These are phyloP conservation scores for Rosa hybrid DNA, from an alignment of 331 rosid species.

Conservation along the genomic window DNA sequence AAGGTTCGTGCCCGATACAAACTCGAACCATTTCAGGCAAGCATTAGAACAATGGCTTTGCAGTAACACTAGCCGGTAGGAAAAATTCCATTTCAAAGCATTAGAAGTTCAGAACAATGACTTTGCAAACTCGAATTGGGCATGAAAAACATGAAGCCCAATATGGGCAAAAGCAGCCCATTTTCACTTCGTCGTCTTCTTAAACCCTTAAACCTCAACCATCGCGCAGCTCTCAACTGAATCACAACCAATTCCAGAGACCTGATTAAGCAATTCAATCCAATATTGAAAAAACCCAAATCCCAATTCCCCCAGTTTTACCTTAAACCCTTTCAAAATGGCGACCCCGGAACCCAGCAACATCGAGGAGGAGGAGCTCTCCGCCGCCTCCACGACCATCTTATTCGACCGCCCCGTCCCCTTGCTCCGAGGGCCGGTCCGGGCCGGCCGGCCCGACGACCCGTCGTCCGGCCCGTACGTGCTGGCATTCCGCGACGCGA, in stretches of 20 bases:
- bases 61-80: no score
- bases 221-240: background rate
- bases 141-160: background rate
- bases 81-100: no score
- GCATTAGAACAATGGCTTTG: no score
- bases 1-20: no score
- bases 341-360: conserved; percentile 27
- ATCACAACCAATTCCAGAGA: background rate
- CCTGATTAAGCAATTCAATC: background rate
- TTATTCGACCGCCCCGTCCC: conserved; percentile 51
- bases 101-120: no score
- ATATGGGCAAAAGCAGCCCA: background rate
- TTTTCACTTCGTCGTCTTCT: background rate
- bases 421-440: conserved; percentile 47
- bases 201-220: background rate
- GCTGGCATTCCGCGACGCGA: conserved; percentile 60
- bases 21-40: no score
- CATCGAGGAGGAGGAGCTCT: conserved; percentile 49
- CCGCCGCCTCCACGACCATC: conserved; percentile 53
- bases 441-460: conserved; percentile 40
- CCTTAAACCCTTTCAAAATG: conserved; percentile 18
- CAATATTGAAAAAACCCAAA: background rate
- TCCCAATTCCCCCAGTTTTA: background rate
- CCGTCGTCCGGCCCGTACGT: conserved; percentile 55
- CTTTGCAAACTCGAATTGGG: background rate